A percentile compares a stretch with the other conserved stretches of the same genome.
Conservation (phyloP, 257 asterid species). For the Buddleja alternifolia region DNA sequence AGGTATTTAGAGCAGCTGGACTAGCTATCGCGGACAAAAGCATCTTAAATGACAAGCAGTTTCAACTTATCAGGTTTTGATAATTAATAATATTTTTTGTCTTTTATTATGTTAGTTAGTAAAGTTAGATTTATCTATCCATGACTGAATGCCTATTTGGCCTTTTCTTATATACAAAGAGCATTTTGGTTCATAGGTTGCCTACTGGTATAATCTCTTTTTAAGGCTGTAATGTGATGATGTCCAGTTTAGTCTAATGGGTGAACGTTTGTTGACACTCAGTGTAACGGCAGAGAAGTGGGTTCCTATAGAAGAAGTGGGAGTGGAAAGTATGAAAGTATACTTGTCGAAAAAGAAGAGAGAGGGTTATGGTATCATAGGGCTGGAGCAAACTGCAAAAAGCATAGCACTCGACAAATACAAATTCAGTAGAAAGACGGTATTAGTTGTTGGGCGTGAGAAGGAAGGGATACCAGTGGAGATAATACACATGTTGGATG, state of each 20-base stretch:
- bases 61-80: constrained; percentile 87
- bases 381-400: constrained; percentile 97
- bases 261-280: neutral
- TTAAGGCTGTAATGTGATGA: constrained; percentile 1
- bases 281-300: constrained; percentile 97
- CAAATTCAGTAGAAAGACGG: constrained; percentile 69
- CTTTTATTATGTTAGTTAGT: constrained; percentile 6
- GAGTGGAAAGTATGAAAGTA: constrained; percentile 60
- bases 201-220: constrained; percentile 9
- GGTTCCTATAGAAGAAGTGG: constrained; percentile 91
- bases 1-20: constrained; percentile 86
- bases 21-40: constrained; percentile 78
- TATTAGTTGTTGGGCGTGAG: constrained; percentile 87
- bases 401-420: constrained; percentile 80
- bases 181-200: neutral
- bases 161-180: neutral
- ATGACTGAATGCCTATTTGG: neutral
- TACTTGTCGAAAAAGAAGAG: constrained; percentile 83
- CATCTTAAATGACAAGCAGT: constrained; percentile 85
- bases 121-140: neutral
- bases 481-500: constrained; percentile 86
- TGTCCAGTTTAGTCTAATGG: neutral
- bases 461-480: constrained; percentile 97
- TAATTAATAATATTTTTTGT: neutral
- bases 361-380: constrained; percentile 80